Conservation (phyloP, 2,329 filamentous ascomycete genomes). For the Didymella segeticola region DNA sequence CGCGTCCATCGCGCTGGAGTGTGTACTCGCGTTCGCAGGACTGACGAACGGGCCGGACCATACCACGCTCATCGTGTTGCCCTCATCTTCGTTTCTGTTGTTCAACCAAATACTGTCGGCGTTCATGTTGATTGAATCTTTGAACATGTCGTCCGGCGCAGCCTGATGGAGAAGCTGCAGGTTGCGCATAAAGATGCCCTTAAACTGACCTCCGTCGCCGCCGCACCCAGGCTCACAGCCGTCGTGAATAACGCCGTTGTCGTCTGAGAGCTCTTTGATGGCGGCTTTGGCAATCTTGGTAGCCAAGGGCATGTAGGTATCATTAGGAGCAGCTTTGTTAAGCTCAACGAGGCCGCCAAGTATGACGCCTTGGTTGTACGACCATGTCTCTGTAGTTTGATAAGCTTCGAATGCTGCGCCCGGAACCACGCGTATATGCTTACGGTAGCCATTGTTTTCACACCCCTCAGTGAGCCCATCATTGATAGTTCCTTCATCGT, state of each 20-base stretch:
- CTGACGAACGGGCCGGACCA: constrained; percentile 67
- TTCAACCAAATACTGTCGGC: constrained; percentile 71
- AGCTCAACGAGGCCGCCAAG: constrained; percentile 65
- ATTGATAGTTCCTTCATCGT: constrained; percentile 58
- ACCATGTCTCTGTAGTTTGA: constrained; percentile 49
- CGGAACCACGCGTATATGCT: background rate
- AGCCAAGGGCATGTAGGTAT: constrained; percentile 45
- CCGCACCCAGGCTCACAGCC: constrained; percentile 49
- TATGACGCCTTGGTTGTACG: constrained; percentile 69
- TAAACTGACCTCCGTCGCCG: constrained; percentile 67
- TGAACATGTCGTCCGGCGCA: constrained; percentile 59
- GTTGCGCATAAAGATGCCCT: constrained; percentile 73
- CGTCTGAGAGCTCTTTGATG: constrained; percentile 44
- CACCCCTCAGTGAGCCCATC: constrained; percentile 61
- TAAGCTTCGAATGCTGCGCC: background rate
- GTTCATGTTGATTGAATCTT: constrained; percentile 64
- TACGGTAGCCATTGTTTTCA: constrained; percentile 56
- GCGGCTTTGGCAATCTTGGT: constrained; percentile 49
- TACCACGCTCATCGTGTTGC: constrained; percentile 64
- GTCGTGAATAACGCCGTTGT: constrained; percentile 51
- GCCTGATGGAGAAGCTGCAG: constrained; percentile 64
- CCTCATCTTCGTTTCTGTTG: constrained; percentile 58
- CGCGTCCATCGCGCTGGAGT: constrained; percentile 70
- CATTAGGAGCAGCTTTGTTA: constrained; percentile 49
- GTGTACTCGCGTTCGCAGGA: constrained; percentile 63